These are phyloP conservation scores for Diddensiella santjacobensis DNA, from an alignment of 805 yeast genomes.

Conservation along the genomic window DNA sequence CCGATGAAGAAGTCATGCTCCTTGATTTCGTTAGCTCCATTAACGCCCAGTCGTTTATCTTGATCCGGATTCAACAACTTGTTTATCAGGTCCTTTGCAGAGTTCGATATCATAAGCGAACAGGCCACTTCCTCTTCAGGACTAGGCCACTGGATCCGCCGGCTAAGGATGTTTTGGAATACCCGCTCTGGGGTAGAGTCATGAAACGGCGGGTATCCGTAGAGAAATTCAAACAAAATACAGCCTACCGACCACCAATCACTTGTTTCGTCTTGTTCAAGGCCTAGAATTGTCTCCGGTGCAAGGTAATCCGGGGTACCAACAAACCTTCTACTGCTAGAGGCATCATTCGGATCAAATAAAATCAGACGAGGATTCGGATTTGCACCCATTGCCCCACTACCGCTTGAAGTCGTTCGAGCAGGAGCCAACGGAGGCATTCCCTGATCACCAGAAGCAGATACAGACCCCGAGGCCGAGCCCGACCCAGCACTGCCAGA, in stretches of 20 bases:
- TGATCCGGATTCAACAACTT: conserved; percentile 64
- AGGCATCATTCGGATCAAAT: conserved; percentile 65
- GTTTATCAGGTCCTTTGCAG: conserved; percentile 70
- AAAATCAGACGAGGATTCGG: conserved; percentile 32
- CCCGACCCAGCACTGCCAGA: neutral
- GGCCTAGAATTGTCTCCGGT: conserved; percentile 89
- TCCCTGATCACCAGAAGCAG: conserved; percentile 23
- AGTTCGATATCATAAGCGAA: conserved; percentile 41
- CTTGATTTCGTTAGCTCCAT: conserved; percentile 76
- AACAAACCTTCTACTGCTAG: conserved; percentile 60
- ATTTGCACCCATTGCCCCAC: neutral
- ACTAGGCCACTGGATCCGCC: conserved; percentile 79
- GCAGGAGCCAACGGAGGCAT: neutral
- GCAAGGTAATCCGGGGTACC: conserved; percentile 98
- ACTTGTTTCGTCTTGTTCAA: conserved; percentile 76
- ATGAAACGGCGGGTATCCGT: conserved; percentile 95
- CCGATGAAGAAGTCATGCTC: conserved; percentile 71
- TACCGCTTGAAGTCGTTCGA: conserved; percentile 2
- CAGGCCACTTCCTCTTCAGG: conserved; percentile 12
- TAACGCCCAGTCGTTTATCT: conserved; percentile 59
- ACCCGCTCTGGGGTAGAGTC: conserved; percentile 75
- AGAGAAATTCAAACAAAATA: conserved; percentile 83
- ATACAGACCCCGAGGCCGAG: conserved; percentile 20
- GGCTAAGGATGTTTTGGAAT: conserved; percentile 71
- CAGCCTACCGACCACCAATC: conserved; percentile 99